Evolutionary conservation across 176 grass and related monocot genomes (phyloP).

Genomic region (Triticum monococcum): DNA sequence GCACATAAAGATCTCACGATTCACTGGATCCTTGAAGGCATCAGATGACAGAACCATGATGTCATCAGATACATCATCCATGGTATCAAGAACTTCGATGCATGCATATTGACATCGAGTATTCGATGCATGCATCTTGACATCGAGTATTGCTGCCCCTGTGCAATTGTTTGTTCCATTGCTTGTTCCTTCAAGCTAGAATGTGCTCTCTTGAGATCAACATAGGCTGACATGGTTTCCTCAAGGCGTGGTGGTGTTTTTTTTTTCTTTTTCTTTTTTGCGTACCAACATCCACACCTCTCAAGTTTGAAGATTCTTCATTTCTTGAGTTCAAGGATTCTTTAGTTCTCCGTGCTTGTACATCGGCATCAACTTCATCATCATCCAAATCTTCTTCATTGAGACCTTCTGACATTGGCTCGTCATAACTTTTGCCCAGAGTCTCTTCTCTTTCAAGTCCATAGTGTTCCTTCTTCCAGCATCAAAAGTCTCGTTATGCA

Average conservation of each 20-base stretch:
- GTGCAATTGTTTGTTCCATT: background rate
- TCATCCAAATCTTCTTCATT: background rate
- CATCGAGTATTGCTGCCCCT: background rate
- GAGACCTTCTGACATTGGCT: background rate
- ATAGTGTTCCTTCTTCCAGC: no score
- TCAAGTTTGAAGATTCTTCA: background rate
- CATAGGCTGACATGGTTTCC: background rate
- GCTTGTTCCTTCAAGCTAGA: background rate
- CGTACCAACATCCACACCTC: background rate
- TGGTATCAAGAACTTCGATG: background rate
- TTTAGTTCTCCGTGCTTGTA: background rate
- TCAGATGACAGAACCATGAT: background rate
- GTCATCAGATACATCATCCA: slow-evolving; percentile 20
- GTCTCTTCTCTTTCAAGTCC: background rate
- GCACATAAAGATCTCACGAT: background rate
- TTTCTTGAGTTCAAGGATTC: background rate
- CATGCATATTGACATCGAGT: background rate
- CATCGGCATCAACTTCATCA: background rate
- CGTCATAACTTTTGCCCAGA: background rate
- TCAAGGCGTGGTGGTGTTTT: background rate
- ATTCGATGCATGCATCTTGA: background rate
- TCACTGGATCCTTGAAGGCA: slow-evolving; percentile 9
- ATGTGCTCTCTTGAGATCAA: background rate
- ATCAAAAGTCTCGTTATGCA: no score
- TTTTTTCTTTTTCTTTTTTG: no score